Conservation (phyloP, 2,329 filamentous ascomycete genomes). For the Calonectria fujianensis region DNA sequence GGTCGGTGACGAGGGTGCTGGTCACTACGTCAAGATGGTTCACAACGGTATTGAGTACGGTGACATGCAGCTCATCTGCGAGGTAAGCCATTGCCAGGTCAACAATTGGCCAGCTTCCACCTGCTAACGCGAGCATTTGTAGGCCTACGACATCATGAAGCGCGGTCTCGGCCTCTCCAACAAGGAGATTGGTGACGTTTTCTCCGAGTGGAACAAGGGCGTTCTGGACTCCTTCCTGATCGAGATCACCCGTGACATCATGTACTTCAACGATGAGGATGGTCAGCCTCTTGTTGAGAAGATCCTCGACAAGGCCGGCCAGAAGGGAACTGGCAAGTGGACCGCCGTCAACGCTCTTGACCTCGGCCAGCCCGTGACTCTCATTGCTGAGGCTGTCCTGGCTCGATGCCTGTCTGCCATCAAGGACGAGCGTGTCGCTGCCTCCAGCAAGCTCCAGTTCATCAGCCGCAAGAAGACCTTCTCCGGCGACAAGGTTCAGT, state of each 20-base stretch:
- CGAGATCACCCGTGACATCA: slow-evolving; percentile 98
- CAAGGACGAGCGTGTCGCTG: slow-evolving; percentile 93
- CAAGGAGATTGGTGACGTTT: slow-evolving; percentile 97
- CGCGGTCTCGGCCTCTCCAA: slow-evolving; percentile 90
- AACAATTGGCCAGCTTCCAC: neutral
- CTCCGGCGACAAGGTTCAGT: slow-evolving; percentile 91
- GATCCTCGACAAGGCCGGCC: slow-evolving; percentile 98
- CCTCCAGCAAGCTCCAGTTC: slow-evolving; percentile 84
- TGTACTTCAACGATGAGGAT: slow-evolving; percentile 98
- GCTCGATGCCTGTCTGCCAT: slow-evolving; percentile 94
- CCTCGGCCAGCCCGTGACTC: slow-evolving; percentile 97
- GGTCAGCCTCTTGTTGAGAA: slow-evolving; percentile 95
- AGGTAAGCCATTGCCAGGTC: slow-evolving; percentile 75
- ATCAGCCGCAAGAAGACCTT: slow-evolving; percentile 86
- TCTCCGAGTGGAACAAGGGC: slow-evolving; percentile 98
- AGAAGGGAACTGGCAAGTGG: slow-evolving; percentile 99
- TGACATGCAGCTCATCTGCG: slow-evolving; percentile 99
- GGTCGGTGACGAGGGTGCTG: slow-evolving; percentile 99
- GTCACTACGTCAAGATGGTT: slow-evolving; percentile 99
- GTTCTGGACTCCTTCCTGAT: slow-evolving; percentile 99
- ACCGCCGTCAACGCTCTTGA: slow-evolving; percentile 99
- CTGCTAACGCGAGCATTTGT: neutral
- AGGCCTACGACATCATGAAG: slow-evolving; percentile 99
- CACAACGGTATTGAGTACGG: slow-evolving; percentile 99
- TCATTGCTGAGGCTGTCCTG: slow-evolving; percentile 98